phyloP scores from a whole-genome alignment of 2,329 filamentous ascomycete species.

The Hirsutella thompsonii region DNA sequence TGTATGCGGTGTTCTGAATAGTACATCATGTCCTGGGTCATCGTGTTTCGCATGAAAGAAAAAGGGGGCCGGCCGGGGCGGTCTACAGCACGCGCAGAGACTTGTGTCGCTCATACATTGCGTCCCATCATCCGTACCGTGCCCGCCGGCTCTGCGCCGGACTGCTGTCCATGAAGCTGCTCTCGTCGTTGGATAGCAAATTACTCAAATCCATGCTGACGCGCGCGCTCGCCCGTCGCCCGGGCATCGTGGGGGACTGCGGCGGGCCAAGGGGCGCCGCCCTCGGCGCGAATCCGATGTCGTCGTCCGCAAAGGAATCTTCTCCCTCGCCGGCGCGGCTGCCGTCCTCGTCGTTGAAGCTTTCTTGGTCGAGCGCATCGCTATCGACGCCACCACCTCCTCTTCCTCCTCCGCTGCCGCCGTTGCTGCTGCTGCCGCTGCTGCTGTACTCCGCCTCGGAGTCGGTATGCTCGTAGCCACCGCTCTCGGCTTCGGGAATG shows the following conservation, averaged over 20 bases:
- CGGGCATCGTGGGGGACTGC: conserved; percentile 22
- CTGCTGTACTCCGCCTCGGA: conserved; percentile 52
- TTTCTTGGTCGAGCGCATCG: conserved; percentile 12
- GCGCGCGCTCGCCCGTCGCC: conserved; percentile 15
- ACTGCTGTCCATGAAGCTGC: conserved; percentile 42
- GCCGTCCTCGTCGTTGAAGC: conserved; percentile 26
- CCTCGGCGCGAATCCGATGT: conserved; percentile 27
- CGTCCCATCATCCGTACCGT: conserved; percentile 12
- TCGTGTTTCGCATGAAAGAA: too few relatives aligned
- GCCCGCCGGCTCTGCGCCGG: conserved; percentile 29
- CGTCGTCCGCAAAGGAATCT: conserved; percentile 8
- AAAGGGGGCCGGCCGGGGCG: too few relatives aligned
- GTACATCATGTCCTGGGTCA: too few relatives aligned
- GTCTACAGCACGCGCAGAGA: too few relatives aligned
- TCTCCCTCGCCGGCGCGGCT: conserved; percentile 9
- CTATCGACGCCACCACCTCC: background rate
- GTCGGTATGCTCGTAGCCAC: conserved; percentile 66
- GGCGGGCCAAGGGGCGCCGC: conserved; percentile 20
- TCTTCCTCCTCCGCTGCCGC: conserved; percentile 3
- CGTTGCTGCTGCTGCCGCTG: conserved; percentile 28
- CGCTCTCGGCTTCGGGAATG: conserved; percentile 51
- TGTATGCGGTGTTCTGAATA: too few relatives aligned
- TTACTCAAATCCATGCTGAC: conserved; percentile 45
- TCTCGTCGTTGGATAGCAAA: conserved; percentile 42
- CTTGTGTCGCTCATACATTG: too few relatives aligned